Conservation (phyloP, 2,329 filamentous ascomycete species). For the Amesomyces nigricolor region DNA sequence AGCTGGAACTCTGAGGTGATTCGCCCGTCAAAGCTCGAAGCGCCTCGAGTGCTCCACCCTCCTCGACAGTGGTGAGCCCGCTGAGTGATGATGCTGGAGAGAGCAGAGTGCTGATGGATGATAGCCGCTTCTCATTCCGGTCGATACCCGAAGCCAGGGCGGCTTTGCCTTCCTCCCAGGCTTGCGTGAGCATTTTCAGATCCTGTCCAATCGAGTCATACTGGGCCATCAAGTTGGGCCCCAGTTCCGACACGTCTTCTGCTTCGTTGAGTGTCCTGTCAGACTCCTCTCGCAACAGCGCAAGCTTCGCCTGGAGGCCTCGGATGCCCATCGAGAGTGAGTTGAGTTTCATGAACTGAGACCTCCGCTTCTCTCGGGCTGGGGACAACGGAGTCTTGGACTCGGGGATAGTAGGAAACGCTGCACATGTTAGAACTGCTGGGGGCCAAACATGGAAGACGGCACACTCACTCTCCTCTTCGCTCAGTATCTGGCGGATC, state of each 20-base stretch:
- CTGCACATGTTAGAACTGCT: conserved; percentile 31
- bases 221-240: conserved; percentile 72
- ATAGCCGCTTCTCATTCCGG: conserved; percentile 66
- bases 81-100: conserved; percentile 60
- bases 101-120: conserved; percentile 53
- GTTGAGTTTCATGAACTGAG: conserved; percentile 82
- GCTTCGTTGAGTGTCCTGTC: conserved; percentile 71
- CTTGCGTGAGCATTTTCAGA: conserved; percentile 69
- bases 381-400: conserved; percentile 61
- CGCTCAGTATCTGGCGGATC: conserved; percentile 63
- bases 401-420: conserved; percentile 49
- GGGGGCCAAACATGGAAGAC: conserved; percentile 13
- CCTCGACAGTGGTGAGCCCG: conserved; percentile 59
- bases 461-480: conserved; percentile 66
- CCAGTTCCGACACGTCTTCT: conserved; percentile 67
- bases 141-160: conserved; percentile 77
- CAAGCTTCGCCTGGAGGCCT: conserved; percentile 89
- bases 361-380: conserved; percentile 75
- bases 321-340: conserved; percentile 86
- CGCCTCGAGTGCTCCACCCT: conserved; percentile 51
- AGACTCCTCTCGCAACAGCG: conserved; percentile 84
- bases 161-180: conserved; percentile 85
- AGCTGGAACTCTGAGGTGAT: conserved; percentile 42
- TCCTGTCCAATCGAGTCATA: conserved; percentile 94
- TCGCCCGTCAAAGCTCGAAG: conserved; percentile 76